Base-by-base conservation (phyloP, 225 moss, liverwort and hornwort genomes). In the Pleurozium schreberi region DNA sequence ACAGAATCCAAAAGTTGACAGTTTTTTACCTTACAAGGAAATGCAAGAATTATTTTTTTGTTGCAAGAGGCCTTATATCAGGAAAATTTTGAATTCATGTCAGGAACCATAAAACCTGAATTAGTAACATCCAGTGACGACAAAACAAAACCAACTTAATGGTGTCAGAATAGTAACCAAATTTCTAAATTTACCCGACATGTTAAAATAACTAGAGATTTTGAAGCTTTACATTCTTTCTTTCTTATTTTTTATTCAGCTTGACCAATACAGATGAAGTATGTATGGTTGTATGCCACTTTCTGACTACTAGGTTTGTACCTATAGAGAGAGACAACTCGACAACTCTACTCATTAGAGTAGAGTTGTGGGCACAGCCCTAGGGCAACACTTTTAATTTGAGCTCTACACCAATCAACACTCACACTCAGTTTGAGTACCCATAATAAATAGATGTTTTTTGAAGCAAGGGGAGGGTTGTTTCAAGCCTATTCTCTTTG, bases 101-200 rank as follows among this genome's bases (percentile, higher is more conserved):
- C 21, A 6, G 3, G 9, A 67, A 67, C 12, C 22, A 21, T 67
- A 38, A 21, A 67, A 12, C 11, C 1, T 20, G 2, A 38, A 38
- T 38, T 20, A 67, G 11, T 21, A 11, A 8, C 1, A 38, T 11
- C 1, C 6, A 38, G 19, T 66, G 0, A 1, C 8, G 0, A 6
- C n/a, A n/a, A n/a, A n/a, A n/a, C n/a, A 38, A 36, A 36, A 38
- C 38, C 19, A 36, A 38, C 19, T 36, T 66, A 66, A 19, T 14
- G 10, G 10, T 1, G 6, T 11, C 20, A 38, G 38, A 67, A 36
- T 67, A 20, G 11, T 20, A 67, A 21, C 19, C 38, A 67, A 38
- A 20, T 68, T n/a, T n/a, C 12, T n/a, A n/a, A n/a, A n/a, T 23
- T 4, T 68, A 13, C 12, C 12, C 6, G 7, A 11, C 21, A 12